Evolutionary conservation across 306 rosid genomes (phyloP).

Genomic region (Rosa persica): DNA sequence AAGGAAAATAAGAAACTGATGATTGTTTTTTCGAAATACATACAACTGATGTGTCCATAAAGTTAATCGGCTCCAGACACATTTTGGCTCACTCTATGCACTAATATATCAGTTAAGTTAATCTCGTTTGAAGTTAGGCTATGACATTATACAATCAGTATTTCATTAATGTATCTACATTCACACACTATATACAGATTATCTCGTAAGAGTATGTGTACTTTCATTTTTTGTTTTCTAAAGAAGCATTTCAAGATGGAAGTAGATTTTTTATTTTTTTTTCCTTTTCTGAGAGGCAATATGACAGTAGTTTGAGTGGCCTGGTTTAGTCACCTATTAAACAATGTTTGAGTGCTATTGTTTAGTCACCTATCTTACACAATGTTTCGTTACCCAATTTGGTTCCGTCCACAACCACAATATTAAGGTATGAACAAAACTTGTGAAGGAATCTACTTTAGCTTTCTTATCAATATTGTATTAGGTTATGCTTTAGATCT

Average conservation of each 20-base stretch:
- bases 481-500: slow-evolving; percentile 9
- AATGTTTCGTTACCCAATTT: slow-evolving; percentile 2
- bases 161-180: no score
- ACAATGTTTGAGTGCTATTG: not conserved
- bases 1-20: no score
- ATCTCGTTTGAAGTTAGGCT: no score
- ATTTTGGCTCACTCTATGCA: not conserved
- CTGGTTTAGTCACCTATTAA: slow-evolving; percentile 22
- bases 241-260: not conserved
- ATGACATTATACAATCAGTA: no score
- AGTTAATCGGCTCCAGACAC: not conserved
- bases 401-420: slow-evolving; percentile 18
- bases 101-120: not conserved
- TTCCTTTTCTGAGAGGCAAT: no score
- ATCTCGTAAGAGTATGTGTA: no score
- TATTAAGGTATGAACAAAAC: slow-evolving; percentile 34
- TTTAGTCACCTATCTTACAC: slow-evolving; percentile 19
- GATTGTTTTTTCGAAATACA: no score
- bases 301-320: not conserved
- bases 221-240: not conserved
- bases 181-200: no score
- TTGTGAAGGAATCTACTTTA: slow-evolving; percentile 46
- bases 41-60: not conserved
- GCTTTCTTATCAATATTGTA: slow-evolving; percentile 15
- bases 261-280: not conserved